These are phyloP conservation scores for Geotrichum fermentans DNA, from an alignment of 1,139 yeast species.

Conservation along the genomic window DNA sequence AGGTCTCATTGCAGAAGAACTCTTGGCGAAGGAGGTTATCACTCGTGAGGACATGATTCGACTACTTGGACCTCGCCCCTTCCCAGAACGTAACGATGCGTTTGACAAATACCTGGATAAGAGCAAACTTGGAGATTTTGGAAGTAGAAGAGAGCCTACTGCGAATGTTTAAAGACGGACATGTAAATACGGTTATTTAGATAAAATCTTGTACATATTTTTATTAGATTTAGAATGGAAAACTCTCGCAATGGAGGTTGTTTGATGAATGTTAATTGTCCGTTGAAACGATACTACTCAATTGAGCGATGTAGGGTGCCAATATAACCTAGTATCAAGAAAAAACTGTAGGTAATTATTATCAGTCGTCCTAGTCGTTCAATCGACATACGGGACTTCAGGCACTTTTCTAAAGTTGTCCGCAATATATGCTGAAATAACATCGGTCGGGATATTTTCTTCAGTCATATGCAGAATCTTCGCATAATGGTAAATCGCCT, in stretches of 20 bases:
- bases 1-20: slow-evolving; percentile 78
- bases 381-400: too few relatives aligned
- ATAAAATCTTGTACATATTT: background rate
- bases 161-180: background rate
- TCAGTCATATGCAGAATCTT: background rate
- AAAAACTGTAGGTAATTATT: too few relatives aligned
- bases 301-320: too few relatives aligned
- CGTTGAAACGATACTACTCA: too few relatives aligned
- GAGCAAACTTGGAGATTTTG: slow-evolving; percentile 19
- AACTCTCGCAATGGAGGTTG: too few relatives aligned
- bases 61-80: slow-evolving; percentile 78
- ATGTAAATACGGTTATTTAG: slow-evolving; percentile 3
- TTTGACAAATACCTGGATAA: slow-evolving; percentile 67
- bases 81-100: slow-evolving; percentile 85
- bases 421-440: too few relatives aligned
- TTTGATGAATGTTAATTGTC: too few relatives aligned
- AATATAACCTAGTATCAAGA: too few relatives aligned
- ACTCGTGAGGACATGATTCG: slow-evolving; percentile 88
- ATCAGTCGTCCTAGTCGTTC: too few relatives aligned
- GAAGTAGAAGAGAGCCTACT: slow-evolving; percentile 8
- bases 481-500: slow-evolving; percentile 10
- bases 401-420: too few relatives aligned
- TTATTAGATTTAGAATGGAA: background rate
- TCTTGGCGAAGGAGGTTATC: slow-evolving; percentile 76
- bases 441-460: too few relatives aligned